Percentiles rank a stretch among this genome's conserved stretches.
Evolutionary conservation across 345 rosid genomes (phyloP).

Genomic region (Turritis glabra): DNA sequence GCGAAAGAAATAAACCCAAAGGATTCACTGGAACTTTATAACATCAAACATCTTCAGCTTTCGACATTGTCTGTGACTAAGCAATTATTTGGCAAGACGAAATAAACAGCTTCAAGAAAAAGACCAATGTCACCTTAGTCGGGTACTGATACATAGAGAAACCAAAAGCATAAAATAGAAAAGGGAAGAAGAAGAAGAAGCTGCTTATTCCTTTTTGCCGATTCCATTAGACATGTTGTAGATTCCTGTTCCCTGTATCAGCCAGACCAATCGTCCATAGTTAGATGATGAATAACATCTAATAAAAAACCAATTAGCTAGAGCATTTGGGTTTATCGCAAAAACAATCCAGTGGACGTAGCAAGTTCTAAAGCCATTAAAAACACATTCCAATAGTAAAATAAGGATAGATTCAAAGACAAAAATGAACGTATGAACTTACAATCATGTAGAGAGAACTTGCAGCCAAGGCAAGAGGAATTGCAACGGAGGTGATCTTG

Average conservation of each 20-base stretch:
- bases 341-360: not conserved
- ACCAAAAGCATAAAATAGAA: conserved; percentile 15
- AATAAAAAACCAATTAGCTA: not conserved
- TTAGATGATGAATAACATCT: conserved; percentile 5
- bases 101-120: conserved; percentile 25
- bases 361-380: not conserved
- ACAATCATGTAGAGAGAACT: conserved; percentile 64
- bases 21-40: conserved; percentile 11
- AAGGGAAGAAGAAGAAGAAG: not conserved
- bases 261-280: not conserved
- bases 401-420: not conserved
- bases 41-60: conserved; percentile 28
- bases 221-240: conserved; percentile 86
- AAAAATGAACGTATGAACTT: conserved; percentile 37
- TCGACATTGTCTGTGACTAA: conserved; percentile 40
- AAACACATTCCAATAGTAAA: not conserved
- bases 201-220: conserved; percentile 77
- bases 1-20: not conserved
- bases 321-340: not conserved
- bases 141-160: conserved; percentile 22
- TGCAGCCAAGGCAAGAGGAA: conserved; percentile 72
- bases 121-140: conserved; percentile 19
- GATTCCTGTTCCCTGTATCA: conserved; percentile 76
- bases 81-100: conserved; percentile 48
- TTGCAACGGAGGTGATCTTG: conserved; percentile 86